A percentile compares a stretch with the other conserved stretches of the same genome.
Evolutionary conservation across 2,329 filamentous ascomycete genomes (phyloP).

Genomic region (Fusarium domesticum): DNA sequence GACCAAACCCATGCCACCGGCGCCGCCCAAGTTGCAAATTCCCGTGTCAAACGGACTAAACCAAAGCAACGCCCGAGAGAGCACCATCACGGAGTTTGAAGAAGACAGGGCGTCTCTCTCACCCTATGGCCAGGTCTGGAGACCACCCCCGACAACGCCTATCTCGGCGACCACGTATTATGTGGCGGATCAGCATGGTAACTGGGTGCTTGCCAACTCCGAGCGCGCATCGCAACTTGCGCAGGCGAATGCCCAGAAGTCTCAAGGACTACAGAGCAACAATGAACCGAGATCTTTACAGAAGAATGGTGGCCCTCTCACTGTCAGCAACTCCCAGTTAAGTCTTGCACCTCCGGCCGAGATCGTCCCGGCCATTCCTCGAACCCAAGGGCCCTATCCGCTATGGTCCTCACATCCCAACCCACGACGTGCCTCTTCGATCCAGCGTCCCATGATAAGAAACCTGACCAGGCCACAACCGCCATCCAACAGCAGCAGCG

Average conservation of each 20-base stretch:
- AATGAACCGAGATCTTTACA: slow-evolving; percentile 18
- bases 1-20: slow-evolving; percentile 17
- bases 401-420: slow-evolving; percentile 26
- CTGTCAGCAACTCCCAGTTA: slow-evolving; percentile 2
- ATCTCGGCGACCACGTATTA: slow-evolving; percentile 47
- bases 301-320: slow-evolving; percentile 15
- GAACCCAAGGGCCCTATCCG: slow-evolving; percentile 20
- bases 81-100: slow-evolving; percentile 52
- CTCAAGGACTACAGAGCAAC: slow-evolving; percentile 3
- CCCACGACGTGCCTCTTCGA: slow-evolving; percentile 20
- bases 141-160: slow-evolving; percentile 46
- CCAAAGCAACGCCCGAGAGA: slow-evolving; percentile 33
- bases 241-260: slow-evolving; percentile 14
- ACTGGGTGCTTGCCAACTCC: slow-evolving; percentile 50
- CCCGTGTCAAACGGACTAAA: slow-evolving; percentile 15
- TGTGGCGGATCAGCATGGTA: slow-evolving; percentile 50
- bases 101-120: slow-evolving; percentile 42
- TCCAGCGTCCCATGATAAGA: slow-evolving; percentile 20
- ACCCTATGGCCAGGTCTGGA: slow-evolving; percentile 46
- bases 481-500: slow-evolving; percentile 33
- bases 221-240: slow-evolving; percentile 29
- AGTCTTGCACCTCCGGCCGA: slow-evolving; percentile 32
- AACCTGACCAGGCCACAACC: slow-evolving; percentile 25
- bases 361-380: slow-evolving; percentile 29
- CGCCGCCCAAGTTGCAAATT: slow-evolving; percentile 31